Percentiles rank a stretch among this genome's conserved stretches.
phyloP scores from a whole-genome alignment of 2,329 filamentous ascomycete genomes.

The Pezicula neosporulosa region DNA sequence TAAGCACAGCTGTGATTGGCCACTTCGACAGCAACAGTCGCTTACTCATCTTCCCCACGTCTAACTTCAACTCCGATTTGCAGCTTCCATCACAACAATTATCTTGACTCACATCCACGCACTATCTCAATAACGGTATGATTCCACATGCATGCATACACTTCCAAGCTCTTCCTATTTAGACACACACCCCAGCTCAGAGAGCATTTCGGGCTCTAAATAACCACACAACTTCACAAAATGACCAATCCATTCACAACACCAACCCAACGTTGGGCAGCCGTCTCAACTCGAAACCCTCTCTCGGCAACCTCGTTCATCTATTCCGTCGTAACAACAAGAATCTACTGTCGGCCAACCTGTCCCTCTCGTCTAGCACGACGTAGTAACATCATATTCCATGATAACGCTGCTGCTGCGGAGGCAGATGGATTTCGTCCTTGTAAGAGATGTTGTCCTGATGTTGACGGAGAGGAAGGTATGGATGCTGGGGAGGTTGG shows the following conservation, averaged over 20 bases:
- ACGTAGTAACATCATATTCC: slow-evolving; percentile 57
- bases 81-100: slow-evolving; percentile 8
- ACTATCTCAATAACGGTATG: background rate
- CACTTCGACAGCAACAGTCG: slow-evolving; percentile 16
- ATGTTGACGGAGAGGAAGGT: slow-evolving; percentile 4
- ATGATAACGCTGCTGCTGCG: slow-evolving; percentile 41
- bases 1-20: slow-evolving; percentile 11
- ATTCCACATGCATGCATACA: no score
- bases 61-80: slow-evolving; percentile 5
- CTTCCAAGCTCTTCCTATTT: no score
- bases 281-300: slow-evolving; percentile 30
- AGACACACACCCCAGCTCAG: no score
- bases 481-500: slow-evolving; percentile 12
- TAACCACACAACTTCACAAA: no score
- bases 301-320: slow-evolving; percentile 38
- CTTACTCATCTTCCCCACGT: slow-evolving; percentile 5
- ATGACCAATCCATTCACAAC: slow-evolving; percentile 9
- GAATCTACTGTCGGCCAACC: slow-evolving; percentile 56
- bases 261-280: slow-evolving; percentile 18
- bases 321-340: slow-evolving; percentile 45
- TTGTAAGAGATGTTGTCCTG: slow-evolving; percentile 54
- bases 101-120: background rate
- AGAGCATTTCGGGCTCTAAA: no score
- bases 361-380: slow-evolving; percentile 59
- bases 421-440: slow-evolving; percentile 46